Conservation (phyloP, 1,284 basidiomycete species). For the Apiotrichum siamense region DNA sequence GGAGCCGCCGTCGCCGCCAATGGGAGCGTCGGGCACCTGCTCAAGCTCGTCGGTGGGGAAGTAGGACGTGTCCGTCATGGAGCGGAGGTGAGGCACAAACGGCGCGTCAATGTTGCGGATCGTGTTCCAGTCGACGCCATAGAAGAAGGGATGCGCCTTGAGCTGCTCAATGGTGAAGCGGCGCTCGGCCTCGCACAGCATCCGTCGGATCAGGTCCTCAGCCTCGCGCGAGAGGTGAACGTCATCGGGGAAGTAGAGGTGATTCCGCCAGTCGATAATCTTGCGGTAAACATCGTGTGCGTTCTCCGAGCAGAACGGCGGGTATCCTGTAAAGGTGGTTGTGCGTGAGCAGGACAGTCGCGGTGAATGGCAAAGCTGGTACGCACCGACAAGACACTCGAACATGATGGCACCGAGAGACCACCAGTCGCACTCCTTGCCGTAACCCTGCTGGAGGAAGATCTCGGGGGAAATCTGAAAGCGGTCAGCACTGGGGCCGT, state of each 20-base stretch:
- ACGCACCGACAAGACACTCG: constrained; percentile 79
- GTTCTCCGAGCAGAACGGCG: constrained; percentile 96
- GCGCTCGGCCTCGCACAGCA: constrained; percentile 78
- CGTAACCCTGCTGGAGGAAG: constrained; percentile 94
- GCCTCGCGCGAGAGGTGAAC: constrained; percentile 89
- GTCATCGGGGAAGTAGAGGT: constrained; percentile 91
- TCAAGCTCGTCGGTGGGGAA: constrained; percentile 96
- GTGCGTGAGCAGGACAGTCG: background rate
- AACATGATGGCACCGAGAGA: constrained; percentile 96
- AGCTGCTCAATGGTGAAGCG: constrained; percentile 80
- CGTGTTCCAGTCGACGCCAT: constrained; percentile 87
- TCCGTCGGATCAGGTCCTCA: constrained; percentile 77
- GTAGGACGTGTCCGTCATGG: constrained; percentile 81
- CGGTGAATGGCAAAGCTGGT: background rate
- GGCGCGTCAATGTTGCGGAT: constrained; percentile 92
- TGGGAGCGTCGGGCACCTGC: constrained; percentile 60
- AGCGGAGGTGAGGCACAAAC: constrained; percentile 87
- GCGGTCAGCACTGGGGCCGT: too few species aligned
- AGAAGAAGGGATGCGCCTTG: constrained; percentile 93
- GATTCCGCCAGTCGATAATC: constrained; percentile 90
- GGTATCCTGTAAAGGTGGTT: too few species aligned
- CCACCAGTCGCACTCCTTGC: constrained; percentile 99
- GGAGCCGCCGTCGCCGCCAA: constrained; percentile 57
- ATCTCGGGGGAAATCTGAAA: constrained; percentile 88
- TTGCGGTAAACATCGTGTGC: constrained; percentile 98